phyloP scores from a whole-genome alignment of 1,284 basidiomycete genomes.

The Inonotus obliquus region DNA sequence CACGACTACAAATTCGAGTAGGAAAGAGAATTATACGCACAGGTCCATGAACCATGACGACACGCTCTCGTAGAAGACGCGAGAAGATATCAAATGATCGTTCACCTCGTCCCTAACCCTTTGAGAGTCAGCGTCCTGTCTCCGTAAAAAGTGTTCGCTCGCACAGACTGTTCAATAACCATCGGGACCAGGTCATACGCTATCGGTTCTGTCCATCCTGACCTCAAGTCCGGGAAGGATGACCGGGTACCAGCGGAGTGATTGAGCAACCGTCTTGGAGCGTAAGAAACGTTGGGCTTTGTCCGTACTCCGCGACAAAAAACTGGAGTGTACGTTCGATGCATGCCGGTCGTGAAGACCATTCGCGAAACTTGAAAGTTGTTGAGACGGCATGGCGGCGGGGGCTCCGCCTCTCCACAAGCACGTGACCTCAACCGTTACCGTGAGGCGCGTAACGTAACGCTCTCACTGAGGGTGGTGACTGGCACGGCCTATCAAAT shows the following conservation, averaged over 20 bases:
- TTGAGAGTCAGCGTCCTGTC: not conserved
- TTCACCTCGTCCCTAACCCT: constrained; percentile 79
- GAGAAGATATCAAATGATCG: constrained; percentile 95
- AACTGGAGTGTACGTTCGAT: no score
- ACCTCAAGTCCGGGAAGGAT: not conserved
- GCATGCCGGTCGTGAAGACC: no score
- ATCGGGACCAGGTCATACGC: constrained; percentile 67
- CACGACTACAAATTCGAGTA: constrained; percentile 3
- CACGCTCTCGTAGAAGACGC: constrained; percentile 81
- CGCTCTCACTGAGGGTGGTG: no score
- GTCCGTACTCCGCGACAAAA: no score
- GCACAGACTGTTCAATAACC: constrained; percentile 88
- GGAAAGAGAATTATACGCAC: constrained; percentile 45
- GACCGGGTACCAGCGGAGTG: not conserved
- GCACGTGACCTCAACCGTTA: no score
- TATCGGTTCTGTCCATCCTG: constrained; percentile 15
- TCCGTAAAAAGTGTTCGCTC: constrained; percentile 22
- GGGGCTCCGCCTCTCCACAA: no score
- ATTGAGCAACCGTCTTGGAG: constrained; percentile 4
- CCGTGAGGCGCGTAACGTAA: no score
- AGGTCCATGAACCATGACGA: constrained; percentile 91
- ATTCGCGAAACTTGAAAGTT: no score
- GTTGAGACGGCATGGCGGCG: no score
- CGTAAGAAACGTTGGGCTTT: not conserved
- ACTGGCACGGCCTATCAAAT: no score